Evolutionary conservation across 805 yeast genomes (phyloP).

Genomic region (Ogataea polymorpha): DNA sequence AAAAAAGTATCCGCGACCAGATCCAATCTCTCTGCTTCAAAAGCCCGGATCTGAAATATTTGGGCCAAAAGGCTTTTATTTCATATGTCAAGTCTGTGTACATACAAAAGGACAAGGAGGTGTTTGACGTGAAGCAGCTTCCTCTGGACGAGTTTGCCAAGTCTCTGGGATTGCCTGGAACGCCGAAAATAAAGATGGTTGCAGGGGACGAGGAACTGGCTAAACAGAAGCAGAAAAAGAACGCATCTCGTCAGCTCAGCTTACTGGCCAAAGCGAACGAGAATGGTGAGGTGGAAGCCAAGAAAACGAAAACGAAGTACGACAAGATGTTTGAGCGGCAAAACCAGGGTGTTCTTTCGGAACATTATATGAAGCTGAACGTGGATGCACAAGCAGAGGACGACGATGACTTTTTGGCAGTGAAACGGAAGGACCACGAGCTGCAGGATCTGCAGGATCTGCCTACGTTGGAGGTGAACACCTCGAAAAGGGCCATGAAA

Average conservation of each 20-base stretch:
- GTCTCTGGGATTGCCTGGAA: slow-evolving; percentile 92
- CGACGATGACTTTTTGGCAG: slow-evolving; percentile 74
- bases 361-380: slow-evolving; percentile 78
- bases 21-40: slow-evolving; percentile 87
- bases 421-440: slow-evolving; percentile 75
- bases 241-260: slow-evolving; percentile 69
- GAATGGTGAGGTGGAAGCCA: slow-evolving; percentile 56
- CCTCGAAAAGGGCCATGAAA: slow-evolving; percentile 81
- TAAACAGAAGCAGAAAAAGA: slow-evolving; percentile 68
- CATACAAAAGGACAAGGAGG: slow-evolving; percentile 82
- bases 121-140: slow-evolving; percentile 71
- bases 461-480: slow-evolving; percentile 59
- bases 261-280: slow-evolving; percentile 55
- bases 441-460: slow-evolving; percentile 62
- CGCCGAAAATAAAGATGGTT: slow-evolving; percentile 82
- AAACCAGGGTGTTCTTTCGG: slow-evolving; percentile 88
- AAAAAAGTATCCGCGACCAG: slow-evolving; percentile 74
- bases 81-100: slow-evolving; percentile 84
- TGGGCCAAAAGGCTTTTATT: slow-evolving; percentile 94
- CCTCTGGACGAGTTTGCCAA: slow-evolving; percentile 84
- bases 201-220: slow-evolving; percentile 40
- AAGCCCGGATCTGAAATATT: slow-evolving; percentile 85
- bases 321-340: slow-evolving; percentile 95
- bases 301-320: slow-evolving; percentile 74
- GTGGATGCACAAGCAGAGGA: slow-evolving; percentile 42